A percentile compares a stretch with the other conserved stretches of the same genome.
These are phyloP conservation scores for Cucurbita argyrosperma DNA, from an alignment of 306 rosid genomes.

Conservation along the genomic window DNA sequence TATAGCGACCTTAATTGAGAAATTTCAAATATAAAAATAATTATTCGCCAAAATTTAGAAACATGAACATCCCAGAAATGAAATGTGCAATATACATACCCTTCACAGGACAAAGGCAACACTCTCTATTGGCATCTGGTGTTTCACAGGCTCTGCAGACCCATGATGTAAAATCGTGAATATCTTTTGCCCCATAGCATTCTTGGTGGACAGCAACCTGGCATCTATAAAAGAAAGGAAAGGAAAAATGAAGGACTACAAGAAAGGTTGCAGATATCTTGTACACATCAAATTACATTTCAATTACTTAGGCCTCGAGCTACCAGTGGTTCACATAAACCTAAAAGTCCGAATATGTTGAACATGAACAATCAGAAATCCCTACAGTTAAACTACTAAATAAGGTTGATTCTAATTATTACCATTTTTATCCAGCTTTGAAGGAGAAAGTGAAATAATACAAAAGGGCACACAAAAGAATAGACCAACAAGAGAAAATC, in stretches of 20 bases:
- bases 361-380: background rate
- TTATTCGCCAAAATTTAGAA: slow-evolving; percentile 1
- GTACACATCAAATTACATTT: background rate
- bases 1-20: background rate
- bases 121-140: slow-evolving; percentile 72
- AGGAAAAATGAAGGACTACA: background rate
- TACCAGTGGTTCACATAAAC: background rate
- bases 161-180: slow-evolving; percentile 91
- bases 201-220: slow-evolving; percentile 99
- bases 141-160: slow-evolving; percentile 95
- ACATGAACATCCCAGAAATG: slow-evolving; percentile 12
- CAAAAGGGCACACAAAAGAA: background rate
- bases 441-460: background rate
- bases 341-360: background rate
- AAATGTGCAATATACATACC: slow-evolving; percentile 28
- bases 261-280: background rate
- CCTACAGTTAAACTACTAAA: background rate
- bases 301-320: background rate
- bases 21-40: background rate
- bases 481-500: background rate
- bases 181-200: slow-evolving; percentile 80
- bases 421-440: background rate
- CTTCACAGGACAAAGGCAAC: slow-evolving; percentile 98
- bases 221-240: slow-evolving; percentile 38
- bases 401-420: background rate